Percentiles rank a stretch among this genome's conserved stretches.
Evolutionary conservation across 139 green algal species (phyloP).

Genomic region (Zygnema circumcarinatum): DNA sequence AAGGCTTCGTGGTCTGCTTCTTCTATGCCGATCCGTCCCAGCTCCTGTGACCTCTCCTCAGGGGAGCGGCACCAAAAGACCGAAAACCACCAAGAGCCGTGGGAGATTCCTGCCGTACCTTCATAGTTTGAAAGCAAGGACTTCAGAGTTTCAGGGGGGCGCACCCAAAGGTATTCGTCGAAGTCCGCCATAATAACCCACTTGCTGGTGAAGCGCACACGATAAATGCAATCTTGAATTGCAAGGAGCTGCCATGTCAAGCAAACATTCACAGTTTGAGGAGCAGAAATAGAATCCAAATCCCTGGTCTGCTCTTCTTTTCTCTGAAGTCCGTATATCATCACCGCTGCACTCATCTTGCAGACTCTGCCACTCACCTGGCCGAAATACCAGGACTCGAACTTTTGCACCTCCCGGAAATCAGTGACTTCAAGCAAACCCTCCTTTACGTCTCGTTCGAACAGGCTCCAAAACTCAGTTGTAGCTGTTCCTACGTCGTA

Average conservation of each 20-base stretch:
- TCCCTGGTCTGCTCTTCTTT: no score
- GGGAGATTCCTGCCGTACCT: not conserved
- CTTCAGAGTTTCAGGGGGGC: not conserved
- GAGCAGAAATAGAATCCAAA: no score
- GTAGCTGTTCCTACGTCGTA: not conserved
- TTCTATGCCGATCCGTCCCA: not conserved
- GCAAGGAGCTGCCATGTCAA: constrained; percentile 18
- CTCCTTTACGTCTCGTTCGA: not conserved
- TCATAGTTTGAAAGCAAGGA: not conserved
- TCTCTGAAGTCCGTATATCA: no score
- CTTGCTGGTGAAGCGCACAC: not conserved
- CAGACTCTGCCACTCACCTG: not conserved
- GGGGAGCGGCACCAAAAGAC: not conserved
- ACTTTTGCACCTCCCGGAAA: not conserved
- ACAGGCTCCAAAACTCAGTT: not conserved
- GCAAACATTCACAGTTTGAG: not conserved
- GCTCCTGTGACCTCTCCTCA: not conserved
- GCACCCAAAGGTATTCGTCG: constrained; percentile 14
- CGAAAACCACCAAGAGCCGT: not conserved
- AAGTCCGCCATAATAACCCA: constrained; percentile 22
- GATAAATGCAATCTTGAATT: not conserved
- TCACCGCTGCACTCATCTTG: no score
- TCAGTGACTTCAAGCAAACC: not conserved
- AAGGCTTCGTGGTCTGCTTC: not conserved
- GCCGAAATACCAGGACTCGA: constrained; percentile 8